phyloP scores from a whole-genome alignment of 1,284 basidiomycete genomes.

The Marasmius oreades region DNA sequence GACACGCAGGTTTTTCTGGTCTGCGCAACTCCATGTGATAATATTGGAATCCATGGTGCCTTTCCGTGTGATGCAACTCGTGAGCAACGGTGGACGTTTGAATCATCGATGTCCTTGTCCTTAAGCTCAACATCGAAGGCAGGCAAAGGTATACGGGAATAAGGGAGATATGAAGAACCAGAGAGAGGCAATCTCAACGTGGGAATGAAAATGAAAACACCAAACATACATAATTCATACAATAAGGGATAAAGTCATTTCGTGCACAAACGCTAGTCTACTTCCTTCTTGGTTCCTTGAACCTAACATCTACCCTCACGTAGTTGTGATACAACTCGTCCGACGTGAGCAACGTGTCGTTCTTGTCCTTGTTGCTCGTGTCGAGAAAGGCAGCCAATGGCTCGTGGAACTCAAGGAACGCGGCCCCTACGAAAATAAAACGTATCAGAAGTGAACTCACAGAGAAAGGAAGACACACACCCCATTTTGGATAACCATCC shows the following conservation, averaged over 20 bases:
- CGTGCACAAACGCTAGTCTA: neutral
- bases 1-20: neutral
- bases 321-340: conserved; percentile 62
- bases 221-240: no score
- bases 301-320: conserved; percentile 44
- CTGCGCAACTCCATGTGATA: neutral
- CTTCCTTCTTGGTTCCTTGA: conserved; percentile 5
- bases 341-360: conserved; percentile 53
- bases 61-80: neutral
- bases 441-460: neutral
- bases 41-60: neutral
- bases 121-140: no score
- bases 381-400: conserved; percentile 49
- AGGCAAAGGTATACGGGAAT: no score
- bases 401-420: conserved; percentile 75
- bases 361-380: conserved; percentile 39
- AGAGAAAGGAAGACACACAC: conserved; percentile 32
- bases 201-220: no score
- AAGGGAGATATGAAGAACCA: neutral
- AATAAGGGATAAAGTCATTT: neutral
- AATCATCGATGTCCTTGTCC: neutral
- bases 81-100: neutral
- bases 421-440: conserved; percentile 43
- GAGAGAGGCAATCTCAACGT: neutral
- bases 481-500: conserved; percentile 56